These are phyloP conservation scores for Cyathus striatus DNA, from an alignment of 768 basidiomycete genomes.

Conservation along the genomic window DNA sequence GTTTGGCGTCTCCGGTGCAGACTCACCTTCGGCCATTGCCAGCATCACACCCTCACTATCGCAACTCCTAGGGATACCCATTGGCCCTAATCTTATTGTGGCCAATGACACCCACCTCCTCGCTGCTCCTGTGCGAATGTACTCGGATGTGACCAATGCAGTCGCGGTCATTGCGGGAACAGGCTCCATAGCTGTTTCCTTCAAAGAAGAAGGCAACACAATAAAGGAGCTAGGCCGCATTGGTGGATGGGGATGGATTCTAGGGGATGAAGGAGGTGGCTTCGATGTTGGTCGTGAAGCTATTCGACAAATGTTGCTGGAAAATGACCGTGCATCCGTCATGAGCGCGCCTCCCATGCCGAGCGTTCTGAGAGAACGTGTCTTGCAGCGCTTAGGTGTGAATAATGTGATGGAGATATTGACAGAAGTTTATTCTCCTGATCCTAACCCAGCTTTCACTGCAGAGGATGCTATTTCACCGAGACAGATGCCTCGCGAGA, in stretches of 20 bases:
- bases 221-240: constrained; percentile 62
- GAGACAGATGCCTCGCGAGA: constrained; percentile 49
- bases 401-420: constrained; percentile 58
- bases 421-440: constrained; percentile 57
- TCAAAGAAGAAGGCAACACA: constrained; percentile 35
- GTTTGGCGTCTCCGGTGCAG: constrained; percentile 82
- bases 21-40: constrained; percentile 59
- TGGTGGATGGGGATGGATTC: constrained; percentile 83
- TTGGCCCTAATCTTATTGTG: constrained; percentile 50
- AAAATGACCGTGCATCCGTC: constrained; percentile 47
- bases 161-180: constrained; percentile 80
- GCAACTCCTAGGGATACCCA: constrained; percentile 51
- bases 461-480: constrained; percentile 14
- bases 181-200: constrained; percentile 71
- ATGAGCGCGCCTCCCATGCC: constrained; percentile 19
- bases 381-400: constrained; percentile 56
- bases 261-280: constrained; percentile 82
- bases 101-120: constrained; percentile 85
- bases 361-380: constrained; percentile 36
- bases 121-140: constrained; percentile 67
- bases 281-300: constrained; percentile 77
- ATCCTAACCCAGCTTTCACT: constrained; percentile 28
- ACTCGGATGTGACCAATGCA: constrained; percentile 54
- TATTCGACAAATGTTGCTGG: constrained; percentile 58
- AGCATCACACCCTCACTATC: constrained; percentile 52